Base-by-base conservation (phyloP, 2,329 filamentous ascomycete genomes). In the Colletotrichum orbiculare region DNA sequence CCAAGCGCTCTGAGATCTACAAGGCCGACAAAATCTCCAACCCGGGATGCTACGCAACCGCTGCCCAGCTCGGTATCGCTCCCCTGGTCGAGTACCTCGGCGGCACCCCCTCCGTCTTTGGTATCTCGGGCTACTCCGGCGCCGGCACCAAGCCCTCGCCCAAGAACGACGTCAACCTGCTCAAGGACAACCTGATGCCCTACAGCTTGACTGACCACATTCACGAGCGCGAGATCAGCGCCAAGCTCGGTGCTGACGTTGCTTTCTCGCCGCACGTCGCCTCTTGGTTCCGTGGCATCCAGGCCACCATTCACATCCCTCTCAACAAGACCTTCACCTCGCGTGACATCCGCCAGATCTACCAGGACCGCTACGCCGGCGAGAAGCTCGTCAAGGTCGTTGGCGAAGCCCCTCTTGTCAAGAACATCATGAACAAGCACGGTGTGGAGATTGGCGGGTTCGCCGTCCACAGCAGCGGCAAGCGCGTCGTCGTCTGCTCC, bases 251-350 rank as follows among this genome's bases (percentile, higher is more conserved):
- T 53, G 84, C 82, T 12, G 81, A 87, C 15, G 89, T 97, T 10
- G 91, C 90, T 6, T 99, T 99, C 76, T 91, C 96, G 63, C 96
- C 96, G 7, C 96, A 98, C 77, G 94, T 97, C 17, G 93, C 94
- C n/a, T 89, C 91, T 12, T 98, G 94, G 95, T 98, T 98, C 87
- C 91, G 96, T 75, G 95, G 95, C 69, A 98, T 98, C 71, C 89
- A 93, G 75, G 92, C 94, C 79, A 95, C 94, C 43, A 94, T 98
- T 78, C 94, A 89, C 74, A 92, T 98, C 54, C 95, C 95, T 11
- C 84, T 99, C 8, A 91, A 91, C 74, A 86, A 95, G 78, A 86
- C 88, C 67, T 96, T 98, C 92, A 92, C 89, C 3, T 94, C 92
- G 46, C 91, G 96, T 56, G 94, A 98, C 75, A 93, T 99, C 71